Percentiles rank a stretch among this genome's conserved stretches.
Conservation (phyloP, 2,329 filamentous ascomycete species). For the Sphaerulina vaccinii region DNA sequence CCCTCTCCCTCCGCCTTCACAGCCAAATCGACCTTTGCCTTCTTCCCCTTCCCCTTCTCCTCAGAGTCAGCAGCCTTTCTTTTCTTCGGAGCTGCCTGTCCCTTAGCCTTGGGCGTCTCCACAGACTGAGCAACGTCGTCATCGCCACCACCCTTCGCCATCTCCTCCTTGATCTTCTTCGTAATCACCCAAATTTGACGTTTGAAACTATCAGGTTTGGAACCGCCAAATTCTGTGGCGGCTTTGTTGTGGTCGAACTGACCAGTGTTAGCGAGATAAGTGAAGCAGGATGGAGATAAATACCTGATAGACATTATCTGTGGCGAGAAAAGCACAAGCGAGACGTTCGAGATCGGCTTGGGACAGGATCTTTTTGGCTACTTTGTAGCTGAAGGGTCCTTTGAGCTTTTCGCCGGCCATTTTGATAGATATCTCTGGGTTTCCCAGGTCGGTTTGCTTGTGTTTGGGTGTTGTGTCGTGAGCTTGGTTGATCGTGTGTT, state of each 20-base stretch:
- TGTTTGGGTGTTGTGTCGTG: background rate
- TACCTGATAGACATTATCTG: conserved; percentile 11
- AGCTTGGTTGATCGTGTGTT: too few relatives aligned
- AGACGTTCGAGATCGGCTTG: conserved; percentile 24
- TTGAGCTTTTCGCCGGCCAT: conserved; percentile 20
- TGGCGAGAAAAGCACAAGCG: conserved; percentile 24
- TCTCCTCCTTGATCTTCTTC: conserved; percentile 27
- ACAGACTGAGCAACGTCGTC: conserved; percentile 4
- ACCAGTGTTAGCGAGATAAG: background rate
- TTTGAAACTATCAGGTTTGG: conserved; percentile 26
- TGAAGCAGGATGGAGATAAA: background rate
- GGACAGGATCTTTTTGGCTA: conserved; percentile 24
- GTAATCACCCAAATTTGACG: conserved; percentile 24
- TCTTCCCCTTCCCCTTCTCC: conserved; percentile 16
- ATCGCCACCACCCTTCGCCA: conserved; percentile 1
- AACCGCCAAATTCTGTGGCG: conserved; percentile 21
- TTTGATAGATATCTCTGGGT: conserved; percentile 3
- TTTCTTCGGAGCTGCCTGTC: too few relatives aligned
- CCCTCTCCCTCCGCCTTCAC: background rate
- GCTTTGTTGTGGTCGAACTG: conserved; percentile 24
- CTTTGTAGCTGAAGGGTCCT: conserved; percentile 19
- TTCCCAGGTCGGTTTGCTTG: background rate
- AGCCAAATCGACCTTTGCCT: background rate
- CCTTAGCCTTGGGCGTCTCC: background rate
- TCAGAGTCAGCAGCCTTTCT: conserved; percentile 13